Percentiles rank a stretch among this genome's conserved stretches.
phyloP scores from a whole-genome alignment of 1,284 basidiomycete genomes.

The Retiboletus flavoniger region DNA sequence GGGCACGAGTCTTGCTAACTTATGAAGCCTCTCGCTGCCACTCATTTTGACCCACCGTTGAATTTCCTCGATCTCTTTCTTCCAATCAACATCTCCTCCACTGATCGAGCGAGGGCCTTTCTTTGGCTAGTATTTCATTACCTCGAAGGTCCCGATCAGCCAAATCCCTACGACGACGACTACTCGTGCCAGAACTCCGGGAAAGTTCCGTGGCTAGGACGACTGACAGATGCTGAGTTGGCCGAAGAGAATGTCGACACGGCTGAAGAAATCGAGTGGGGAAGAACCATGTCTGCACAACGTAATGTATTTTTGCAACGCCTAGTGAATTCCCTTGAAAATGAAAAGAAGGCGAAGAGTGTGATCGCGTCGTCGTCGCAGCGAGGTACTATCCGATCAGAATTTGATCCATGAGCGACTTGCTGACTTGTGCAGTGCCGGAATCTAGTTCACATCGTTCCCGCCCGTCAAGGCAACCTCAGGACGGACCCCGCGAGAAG shows the following conservation, averaged over 20 bases:
- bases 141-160: constrained; percentile 55
- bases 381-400: constrained; percentile 22
- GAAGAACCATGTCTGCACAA: constrained; percentile 61
- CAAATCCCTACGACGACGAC: constrained; percentile 68
- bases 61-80: constrained; percentile 83
- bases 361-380: constrained; percentile 25
- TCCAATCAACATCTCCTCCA: constrained; percentile 67
- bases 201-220: constrained; percentile 55
- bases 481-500: constrained; percentile 35
- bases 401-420: not conserved
- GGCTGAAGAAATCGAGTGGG: constrained; percentile 64
- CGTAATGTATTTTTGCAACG: constrained; percentile 63
- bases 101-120: constrained; percentile 71
- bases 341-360: constrained; percentile 47
- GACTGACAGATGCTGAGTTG: constrained; percentile 49
- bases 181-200: constrained; percentile 49
- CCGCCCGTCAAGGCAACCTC: constrained; percentile 26
- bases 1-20: constrained; percentile 5
- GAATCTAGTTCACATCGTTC: constrained; percentile 31
- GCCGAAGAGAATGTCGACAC: constrained; percentile 67
- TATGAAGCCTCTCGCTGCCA: constrained; percentile 59
- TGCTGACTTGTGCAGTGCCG: constrained; percentile 19
- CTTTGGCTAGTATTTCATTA: constrained; percentile 80
- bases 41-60: constrained; percentile 71
- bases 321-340: constrained; percentile 49